These are phyloP conservation scores for Ceratonia siliqua DNA, from an alignment of 306 rosid species.

Conservation along the genomic window DNA sequence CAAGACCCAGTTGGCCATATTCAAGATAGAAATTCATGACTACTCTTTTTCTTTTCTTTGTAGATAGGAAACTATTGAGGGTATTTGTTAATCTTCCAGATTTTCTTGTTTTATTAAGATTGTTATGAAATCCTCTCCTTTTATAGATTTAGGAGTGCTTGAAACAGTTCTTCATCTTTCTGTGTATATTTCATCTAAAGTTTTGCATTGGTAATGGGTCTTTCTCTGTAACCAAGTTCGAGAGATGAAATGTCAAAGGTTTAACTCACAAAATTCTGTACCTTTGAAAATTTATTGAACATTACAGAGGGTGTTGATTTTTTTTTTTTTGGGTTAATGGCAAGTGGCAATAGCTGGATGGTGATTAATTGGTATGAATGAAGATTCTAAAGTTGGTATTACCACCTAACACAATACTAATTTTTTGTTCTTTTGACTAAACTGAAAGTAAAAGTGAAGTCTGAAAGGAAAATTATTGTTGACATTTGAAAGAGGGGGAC, in stretches of 20 bases:
- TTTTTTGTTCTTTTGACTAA: slow-evolving; percentile 37
- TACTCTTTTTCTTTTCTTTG: not conserved
- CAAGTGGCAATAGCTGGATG: slow-evolving; percentile 29
- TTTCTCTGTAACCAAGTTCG: slow-evolving; percentile 37
- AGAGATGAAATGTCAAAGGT: slow-evolving; percentile 31
- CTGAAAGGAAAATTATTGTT: slow-evolving; percentile 38
- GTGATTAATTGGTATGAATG: slow-evolving; percentile 32
- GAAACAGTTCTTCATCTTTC: slow-evolving; percentile 5
- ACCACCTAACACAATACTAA: slow-evolving; percentile 39
- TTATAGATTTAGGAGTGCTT: slow-evolving; percentile 1
- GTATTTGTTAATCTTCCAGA: not conserved
- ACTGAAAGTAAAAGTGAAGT: slow-evolving; percentile 27
- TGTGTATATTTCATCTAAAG: slow-evolving; percentile 23
- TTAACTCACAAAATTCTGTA: slow-evolving; percentile 28
- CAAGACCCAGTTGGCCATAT: slow-evolving; percentile 38
- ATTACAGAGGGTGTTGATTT: not conserved
- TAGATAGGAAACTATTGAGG: slow-evolving; percentile 10
- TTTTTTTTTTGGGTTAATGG: not conserved
- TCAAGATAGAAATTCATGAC: slow-evolving; percentile 39
- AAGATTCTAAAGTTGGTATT: slow-evolving; percentile 26
- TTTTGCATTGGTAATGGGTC: slow-evolving; percentile 32
- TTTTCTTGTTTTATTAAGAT: slow-evolving; percentile 23
- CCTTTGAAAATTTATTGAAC: slow-evolving; percentile 19
- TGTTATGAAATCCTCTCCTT: slow-evolving; percentile 10
- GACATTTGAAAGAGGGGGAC: slow-evolving; percentile 36